phyloP scores from a whole-genome alignment of 306 rosid genomes.

The Canavalia ensiformis region DNA sequence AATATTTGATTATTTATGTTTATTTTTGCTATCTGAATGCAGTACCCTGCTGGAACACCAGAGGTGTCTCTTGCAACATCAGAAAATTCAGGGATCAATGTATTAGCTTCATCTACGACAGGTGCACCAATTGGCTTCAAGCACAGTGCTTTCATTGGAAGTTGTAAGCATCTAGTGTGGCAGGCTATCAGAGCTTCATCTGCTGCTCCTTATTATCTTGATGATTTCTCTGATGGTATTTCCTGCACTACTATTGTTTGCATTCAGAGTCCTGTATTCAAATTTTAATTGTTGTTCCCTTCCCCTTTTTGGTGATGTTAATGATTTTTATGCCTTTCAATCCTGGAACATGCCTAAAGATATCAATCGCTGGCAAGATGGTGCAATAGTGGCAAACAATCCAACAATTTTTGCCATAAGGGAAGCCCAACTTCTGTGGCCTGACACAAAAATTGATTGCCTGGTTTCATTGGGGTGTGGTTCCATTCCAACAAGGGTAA shows the following conservation, averaged over 20 bases:
- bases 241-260: slow-evolving; percentile 35
- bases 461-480: slow-evolving; percentile 95
- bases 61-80: slow-evolving; percentile 80
- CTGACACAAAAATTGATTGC: slow-evolving; percentile 91
- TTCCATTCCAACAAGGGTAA: slow-evolving; percentile 87
- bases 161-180: slow-evolving; percentile 97
- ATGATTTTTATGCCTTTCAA: slow-evolving; percentile 46
- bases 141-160: slow-evolving; percentile 96
- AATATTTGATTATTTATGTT: too few relatives aligned
- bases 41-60: slow-evolving; percentile 95
- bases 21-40: slow-evolving; percentile 44
- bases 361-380: slow-evolving; percentile 97
- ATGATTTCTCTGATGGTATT: slow-evolving; percentile 96
- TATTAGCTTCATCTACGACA: slow-evolving; percentile 63
- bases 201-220: slow-evolving; percentile 99
- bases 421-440: slow-evolving; percentile 99
- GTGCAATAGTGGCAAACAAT: slow-evolving; percentile 98
- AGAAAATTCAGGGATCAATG: slow-evolving; percentile 77
- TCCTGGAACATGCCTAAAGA: slow-evolving; percentile 58
- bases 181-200: slow-evolving; percentile 98
- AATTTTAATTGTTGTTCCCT: slow-evolving; percentile 24
- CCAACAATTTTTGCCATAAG: slow-evolving; percentile 95
- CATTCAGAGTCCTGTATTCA: neutral
- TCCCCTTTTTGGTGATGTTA: slow-evolving; percentile 31
- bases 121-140: slow-evolving; percentile 74